Conservation (phyloP, 1,139 yeast species). For the Yamadazyma aaseri region DNA sequence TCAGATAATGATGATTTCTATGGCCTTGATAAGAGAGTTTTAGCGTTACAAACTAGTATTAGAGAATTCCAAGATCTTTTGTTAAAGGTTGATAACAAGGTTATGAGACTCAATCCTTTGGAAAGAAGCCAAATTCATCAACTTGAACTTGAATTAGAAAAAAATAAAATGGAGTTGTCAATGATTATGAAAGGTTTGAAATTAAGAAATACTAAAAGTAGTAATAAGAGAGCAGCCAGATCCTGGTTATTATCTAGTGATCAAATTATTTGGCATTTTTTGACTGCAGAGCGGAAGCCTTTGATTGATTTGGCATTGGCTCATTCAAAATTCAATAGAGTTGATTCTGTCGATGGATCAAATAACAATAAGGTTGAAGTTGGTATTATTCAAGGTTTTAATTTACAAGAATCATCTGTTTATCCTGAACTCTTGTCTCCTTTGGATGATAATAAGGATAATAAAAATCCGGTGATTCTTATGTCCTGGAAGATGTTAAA, state of each 20-base stretch:
- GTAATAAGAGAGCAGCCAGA: conserved; percentile 25
- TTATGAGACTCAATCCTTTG: conserved; percentile 20
- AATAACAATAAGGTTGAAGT: conserved; percentile 63
- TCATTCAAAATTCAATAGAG: conserved; percentile 56
- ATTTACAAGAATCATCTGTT: conserved; percentile 55
- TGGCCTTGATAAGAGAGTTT: conserved; percentile 53
- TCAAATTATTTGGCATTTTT: conserved; percentile 69
- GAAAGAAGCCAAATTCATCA: conserved; percentile 32
- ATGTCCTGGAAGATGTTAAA: conserved; percentile 72
- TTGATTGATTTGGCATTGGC: conserved; percentile 73
- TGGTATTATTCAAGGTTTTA: conserved; percentile 68
- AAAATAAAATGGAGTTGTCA: conserved; percentile 56
- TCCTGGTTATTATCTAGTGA: conserved; percentile 50
- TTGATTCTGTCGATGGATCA: conserved; percentile 53
- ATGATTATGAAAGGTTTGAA: conserved; percentile 69
- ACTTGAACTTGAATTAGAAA: conserved; percentile 58
- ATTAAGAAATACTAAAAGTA: conserved; percentile 39
- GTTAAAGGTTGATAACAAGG: conserved; percentile 39
- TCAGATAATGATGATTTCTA: conserved; percentile 65
- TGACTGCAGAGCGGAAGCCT: conserved; percentile 59
- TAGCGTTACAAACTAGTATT: conserved; percentile 56
- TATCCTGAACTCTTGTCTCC: conserved; percentile 78
- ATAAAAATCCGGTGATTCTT: conserved; percentile 40
- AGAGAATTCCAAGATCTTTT: conserved; percentile 43
- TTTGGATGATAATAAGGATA: conserved; percentile 17